phyloP scores from a whole-genome alignment of 2,329 filamentous ascomycete genomes.

The Colletotrichum nymphaeae region DNA sequence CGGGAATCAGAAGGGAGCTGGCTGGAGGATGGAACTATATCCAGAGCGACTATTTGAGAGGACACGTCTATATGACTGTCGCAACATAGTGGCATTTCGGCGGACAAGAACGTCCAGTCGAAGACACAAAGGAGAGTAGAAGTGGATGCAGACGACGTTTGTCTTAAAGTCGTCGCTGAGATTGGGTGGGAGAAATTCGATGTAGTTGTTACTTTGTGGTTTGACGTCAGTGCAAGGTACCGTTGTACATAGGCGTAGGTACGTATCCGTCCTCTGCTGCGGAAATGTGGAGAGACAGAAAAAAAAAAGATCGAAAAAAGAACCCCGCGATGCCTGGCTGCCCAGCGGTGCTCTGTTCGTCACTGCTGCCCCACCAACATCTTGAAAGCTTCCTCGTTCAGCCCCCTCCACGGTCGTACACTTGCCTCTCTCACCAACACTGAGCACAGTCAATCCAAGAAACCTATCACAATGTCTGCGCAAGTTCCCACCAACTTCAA shows the following conservation, averaged over 20 bases:
- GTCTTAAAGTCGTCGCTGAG: not conserved
- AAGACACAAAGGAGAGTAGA: not conserved
- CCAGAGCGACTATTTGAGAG: not conserved
- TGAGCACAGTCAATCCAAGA: not conserved
- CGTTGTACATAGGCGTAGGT: not conserved
- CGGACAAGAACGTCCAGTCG: not conserved
- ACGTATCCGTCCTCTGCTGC: not conserved
- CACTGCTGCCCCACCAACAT: constrained; percentile 23
- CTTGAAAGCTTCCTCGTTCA: constrained; percentile 8
- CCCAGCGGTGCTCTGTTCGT: constrained; percentile 8
- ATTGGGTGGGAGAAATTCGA: not conserved
- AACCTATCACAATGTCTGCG: constrained; percentile 9
- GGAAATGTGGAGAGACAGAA: not conserved
- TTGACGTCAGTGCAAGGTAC: constrained; percentile 4
- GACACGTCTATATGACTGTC: not conserved
- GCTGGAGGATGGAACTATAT: not conserved
- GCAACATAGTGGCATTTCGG: not conserved
- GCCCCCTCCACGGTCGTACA: not conserved
- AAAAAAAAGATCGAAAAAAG: constrained; percentile 5
- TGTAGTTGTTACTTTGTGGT: not conserved
- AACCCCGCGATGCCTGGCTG: constrained; percentile 20
- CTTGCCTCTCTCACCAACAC: not conserved
- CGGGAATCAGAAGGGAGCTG: constrained; percentile 1
- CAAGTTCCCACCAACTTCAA: constrained; percentile 67
- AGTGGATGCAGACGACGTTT: not conserved